These are phyloP conservation scores for Suillus placidus DNA, from an alignment of 768 basidiomycete genomes.

Conservation along the genomic window DNA sequence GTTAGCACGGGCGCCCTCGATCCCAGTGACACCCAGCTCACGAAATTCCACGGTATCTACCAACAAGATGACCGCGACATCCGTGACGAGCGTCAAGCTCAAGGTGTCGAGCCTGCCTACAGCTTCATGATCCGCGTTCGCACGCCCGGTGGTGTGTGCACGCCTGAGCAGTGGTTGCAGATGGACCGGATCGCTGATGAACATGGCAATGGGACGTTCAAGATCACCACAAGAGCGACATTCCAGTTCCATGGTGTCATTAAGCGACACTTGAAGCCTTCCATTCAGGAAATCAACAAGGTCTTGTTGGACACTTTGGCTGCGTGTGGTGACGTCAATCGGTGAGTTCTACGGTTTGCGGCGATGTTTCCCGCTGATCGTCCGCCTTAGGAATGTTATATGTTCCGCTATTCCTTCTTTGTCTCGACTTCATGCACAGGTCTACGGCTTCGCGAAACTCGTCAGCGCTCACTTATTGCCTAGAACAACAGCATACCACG, in stretches of 20 bases:
- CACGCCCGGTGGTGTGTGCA: constrained; percentile 95
- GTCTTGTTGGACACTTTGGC: constrained; percentile 92
- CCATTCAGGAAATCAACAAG: constrained; percentile 95
- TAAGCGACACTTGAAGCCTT: constrained; percentile 93
- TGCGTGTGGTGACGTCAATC: constrained; percentile 97
- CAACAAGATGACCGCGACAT: constrained; percentile 99
- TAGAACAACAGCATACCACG: constrained; percentile 91
- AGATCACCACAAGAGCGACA: constrained; percentile 96
- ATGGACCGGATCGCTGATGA: constrained; percentile 98
- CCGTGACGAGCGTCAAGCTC: constrained; percentile 90
- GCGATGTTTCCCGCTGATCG: constrained; percentile 13
- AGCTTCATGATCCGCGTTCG: constrained; percentile 98
- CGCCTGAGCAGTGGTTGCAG: constrained; percentile 87
- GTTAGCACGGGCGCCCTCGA: constrained; percentile 88
- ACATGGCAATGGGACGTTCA: constrained; percentile 91
- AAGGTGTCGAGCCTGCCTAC: constrained; percentile 94
- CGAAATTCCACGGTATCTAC: constrained; percentile 97
- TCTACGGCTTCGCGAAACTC: constrained; percentile 80
- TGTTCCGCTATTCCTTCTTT: constrained; percentile 89
- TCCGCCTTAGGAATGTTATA: constrained; percentile 71
- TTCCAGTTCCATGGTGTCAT: constrained; percentile 99
- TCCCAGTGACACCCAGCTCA: constrained; percentile 88
- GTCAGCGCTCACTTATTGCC: constrained; percentile 89
- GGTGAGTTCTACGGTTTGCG: constrained; percentile 45
- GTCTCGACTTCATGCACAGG: constrained; percentile 83